Percentiles rank a stretch among this genome's conserved stretches.
These are phyloP conservation scores for Actinomortierella ambigua DNA, from an alignment of 371 early-diverging fungal species.

Conservation along the genomic window DNA sequence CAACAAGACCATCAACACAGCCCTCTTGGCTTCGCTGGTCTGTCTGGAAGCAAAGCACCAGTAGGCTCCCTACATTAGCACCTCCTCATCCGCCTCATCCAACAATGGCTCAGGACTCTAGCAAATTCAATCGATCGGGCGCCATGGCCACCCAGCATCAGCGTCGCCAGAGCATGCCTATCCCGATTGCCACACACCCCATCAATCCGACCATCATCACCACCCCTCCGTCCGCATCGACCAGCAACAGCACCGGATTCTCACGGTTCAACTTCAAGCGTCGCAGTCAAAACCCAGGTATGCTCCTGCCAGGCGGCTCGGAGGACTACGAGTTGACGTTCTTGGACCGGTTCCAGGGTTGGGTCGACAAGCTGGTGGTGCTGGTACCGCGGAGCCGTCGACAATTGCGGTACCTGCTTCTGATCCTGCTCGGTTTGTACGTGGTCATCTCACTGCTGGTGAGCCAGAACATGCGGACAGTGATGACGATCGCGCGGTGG, in stretches of 20 bases:
- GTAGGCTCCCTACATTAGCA: too few species aligned
- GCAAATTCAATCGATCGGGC: too few species aligned
- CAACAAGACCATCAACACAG: too few species aligned
- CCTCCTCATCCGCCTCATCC: too few species aligned
- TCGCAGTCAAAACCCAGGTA: constrained; percentile 32
- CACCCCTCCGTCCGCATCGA: constrained; percentile 37
- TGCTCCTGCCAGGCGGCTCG: constrained; percentile 37
- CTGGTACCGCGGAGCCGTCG: constrained; percentile 46
- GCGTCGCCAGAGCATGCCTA: constrained; percentile 41
- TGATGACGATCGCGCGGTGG: constrained; percentile 50
- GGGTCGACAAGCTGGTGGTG: constrained; percentile 16
- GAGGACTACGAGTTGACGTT: background rate
- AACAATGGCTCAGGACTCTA: too few species aligned
- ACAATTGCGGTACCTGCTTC: constrained; percentile 44
- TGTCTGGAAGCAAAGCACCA: too few species aligned
- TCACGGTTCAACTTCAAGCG: constrained; percentile 16
- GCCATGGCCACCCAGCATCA: constrained; percentile 40
- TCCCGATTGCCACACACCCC: constrained; percentile 29
- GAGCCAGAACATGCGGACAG: constrained; percentile 44
- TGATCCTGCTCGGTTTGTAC: constrained; percentile 25
- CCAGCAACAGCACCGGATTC: constrained; percentile 19
- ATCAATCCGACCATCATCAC: constrained; percentile 41
- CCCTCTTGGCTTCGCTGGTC: too few species aligned
- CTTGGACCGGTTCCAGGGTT: constrained; percentile 4
- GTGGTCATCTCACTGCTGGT: constrained; percentile 44